Base-by-base conservation (phyloP, 495 filamentous ascomycete genomes). In the Cenococcum geophilum region DNA sequence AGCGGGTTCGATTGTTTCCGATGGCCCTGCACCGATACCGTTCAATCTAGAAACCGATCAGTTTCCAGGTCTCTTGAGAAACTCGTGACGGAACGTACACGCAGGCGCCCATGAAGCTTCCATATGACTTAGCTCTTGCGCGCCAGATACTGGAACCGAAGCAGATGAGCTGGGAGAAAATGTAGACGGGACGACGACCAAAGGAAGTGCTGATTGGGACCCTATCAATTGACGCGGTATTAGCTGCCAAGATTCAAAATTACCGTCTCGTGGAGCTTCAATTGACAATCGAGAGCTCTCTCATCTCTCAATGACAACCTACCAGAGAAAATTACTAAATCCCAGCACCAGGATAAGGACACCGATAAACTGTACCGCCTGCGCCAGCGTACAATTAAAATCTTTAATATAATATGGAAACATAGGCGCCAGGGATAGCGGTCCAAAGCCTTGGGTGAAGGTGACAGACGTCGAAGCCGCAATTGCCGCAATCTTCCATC, bases 291-390 rank as follows among this genome's bases (percentile, higher is more conserved):
- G 6, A 14, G 1, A 18, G 11, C 40, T 3, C 14, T 36, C 21
- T 8, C 8, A 22, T 40, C 21, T 22, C 9, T 16, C 1, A 22
- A 50, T 37, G 21, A 9, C 4, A 4, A 55, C 68, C 1, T 62
- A 74, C 70, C 73, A 73, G 35, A 86, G 74, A 70, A 85, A 86
- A 59, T 85, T 86, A 57, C 80, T 82, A 62, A 84, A 85, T 0
- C 83, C 84, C 1, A 86, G 74, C 0, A 85, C 80, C 32, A 86
- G 68, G 56, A 85, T 86, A 49, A 78, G 80, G 9, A 84, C 76
- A n/a, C 84, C 83, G 27, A 82, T 83, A 52, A 82, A 73, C 58
- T 80, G 74, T 36, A 75, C 74, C 20, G 80, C 81, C 45, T 75
- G 73, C 1, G 79, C 68, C 11, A 85, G 64, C 32, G 75, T 76